Conservation (phyloP, 2,329 filamentous ascomycete genomes). For the Aureobasidium melanogenum region DNA sequence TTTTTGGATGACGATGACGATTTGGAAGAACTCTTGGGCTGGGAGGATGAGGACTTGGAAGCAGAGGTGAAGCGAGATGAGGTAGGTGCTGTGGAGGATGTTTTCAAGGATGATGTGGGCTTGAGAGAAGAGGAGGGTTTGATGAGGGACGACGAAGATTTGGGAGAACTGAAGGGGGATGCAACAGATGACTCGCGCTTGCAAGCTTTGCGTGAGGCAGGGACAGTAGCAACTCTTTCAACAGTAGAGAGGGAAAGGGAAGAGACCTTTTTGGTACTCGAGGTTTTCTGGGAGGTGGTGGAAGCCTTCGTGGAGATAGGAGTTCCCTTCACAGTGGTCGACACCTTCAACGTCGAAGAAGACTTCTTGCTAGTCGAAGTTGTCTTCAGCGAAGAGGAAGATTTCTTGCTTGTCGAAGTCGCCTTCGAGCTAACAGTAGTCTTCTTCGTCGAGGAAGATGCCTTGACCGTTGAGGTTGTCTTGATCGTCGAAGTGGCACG, state of each 20-base stretch:
- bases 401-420: constrained; percentile 8
- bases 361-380: constrained; percentile 9
- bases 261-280: constrained; percentile 7
- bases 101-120: background rate
- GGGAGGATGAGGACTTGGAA: background rate
- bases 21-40: background rate
- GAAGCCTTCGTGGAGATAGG: background rate
- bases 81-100: background rate
- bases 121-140: background rate
- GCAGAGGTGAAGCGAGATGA: background rate
- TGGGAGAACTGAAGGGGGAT: background rate
- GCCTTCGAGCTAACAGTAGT: background rate
- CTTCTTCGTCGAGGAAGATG: constrained; percentile 4
- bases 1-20: background rate
- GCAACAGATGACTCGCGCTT: constrained; percentile 1
- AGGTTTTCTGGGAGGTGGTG: constrained; percentile 9
- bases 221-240: background rate
- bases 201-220: constrained; percentile 2
- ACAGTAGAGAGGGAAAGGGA: constrained; percentile 2
- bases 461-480: constrained; percentile 9
- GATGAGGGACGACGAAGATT: background rate
- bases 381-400: constrained; percentile 1
- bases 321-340: background rate
- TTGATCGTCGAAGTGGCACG: constrained; percentile 14
- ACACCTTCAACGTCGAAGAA: constrained; percentile 9